Percentiles rank a stretch among this genome's conserved stretches.
Evolutionary conservation across 352 stramenopile species (phyloP).

Genomic region (Lagenidium giganteum): DNA sequence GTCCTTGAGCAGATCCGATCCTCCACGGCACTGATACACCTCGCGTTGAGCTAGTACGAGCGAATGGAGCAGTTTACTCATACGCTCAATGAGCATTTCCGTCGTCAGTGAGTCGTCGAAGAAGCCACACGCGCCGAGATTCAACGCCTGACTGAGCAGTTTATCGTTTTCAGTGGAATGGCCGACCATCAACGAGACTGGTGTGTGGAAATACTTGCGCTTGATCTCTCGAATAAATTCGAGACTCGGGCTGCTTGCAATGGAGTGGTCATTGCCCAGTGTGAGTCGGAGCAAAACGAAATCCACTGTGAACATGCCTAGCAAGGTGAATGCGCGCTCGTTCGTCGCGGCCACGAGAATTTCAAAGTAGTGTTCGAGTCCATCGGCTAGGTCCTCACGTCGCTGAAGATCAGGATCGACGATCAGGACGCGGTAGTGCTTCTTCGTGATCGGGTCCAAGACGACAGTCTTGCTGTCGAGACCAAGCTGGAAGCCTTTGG

Average conservation of each 20-base stretch:
- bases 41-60: constrained; percentile 49
- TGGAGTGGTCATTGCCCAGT: constrained; percentile 53
- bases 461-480: constrained; percentile 38
- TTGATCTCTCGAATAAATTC: constrained; percentile 57
- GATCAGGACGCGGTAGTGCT: constrained; percentile 63
- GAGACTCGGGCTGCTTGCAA: constrained; percentile 38
- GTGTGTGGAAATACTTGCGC: constrained; percentile 39
- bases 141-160: constrained; percentile 38
- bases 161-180: constrained; percentile 20
- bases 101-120: constrained; percentile 42
- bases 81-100: constrained; percentile 29
- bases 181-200: constrained; percentile 41
- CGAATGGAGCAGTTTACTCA: constrained; percentile 49
- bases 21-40: constrained; percentile 32
- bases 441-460: constrained; percentile 43
- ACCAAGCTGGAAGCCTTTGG: constrained; percentile 52
- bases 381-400: constrained; percentile 56
- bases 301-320: constrained; percentile 62
- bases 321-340: constrained; percentile 47
- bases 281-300: constrained; percentile 47
- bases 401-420: constrained; percentile 59
- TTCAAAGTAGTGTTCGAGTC: constrained; percentile 59
- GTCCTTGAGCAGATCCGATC: constrained; percentile 8
- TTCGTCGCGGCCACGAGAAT: constrained; percentile 61
- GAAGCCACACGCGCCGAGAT: constrained; percentile 57